Base-by-base conservation (phyloP, 805 yeast species). In the Naumovozyma dairenensis region DNA sequence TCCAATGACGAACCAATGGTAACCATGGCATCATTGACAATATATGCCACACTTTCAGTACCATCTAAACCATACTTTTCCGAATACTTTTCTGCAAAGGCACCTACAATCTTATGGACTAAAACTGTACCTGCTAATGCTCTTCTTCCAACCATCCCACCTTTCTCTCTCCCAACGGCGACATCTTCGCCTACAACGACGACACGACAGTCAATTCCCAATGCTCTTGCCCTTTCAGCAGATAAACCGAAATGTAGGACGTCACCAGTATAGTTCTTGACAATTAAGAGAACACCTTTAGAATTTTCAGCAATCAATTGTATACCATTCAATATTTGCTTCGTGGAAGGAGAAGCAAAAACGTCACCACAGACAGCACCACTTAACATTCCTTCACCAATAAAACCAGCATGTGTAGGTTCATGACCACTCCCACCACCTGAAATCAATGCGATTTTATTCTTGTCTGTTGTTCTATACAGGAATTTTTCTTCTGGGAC, bases 341-440 rank as follows among this genome's bases (percentile, higher is more conserved):
- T 81, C 1, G 95, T 84, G n/a, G 86, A 74, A 3, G 97, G 97
- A 10, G 95, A 84, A 0, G 96, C 96, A 63, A 87, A 87, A n/a
- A 84, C 70, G 34, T 79, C 74, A 24, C 97, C 97, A 34, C 86
- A 75, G 4, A 87, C 94, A 0, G 95, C 96, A 26, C 78, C 93
- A 44, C 82, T 84, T 26, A 87, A 58, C 45, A 80, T 62, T 32
- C 93, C 93, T 10, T 74, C 67, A 9, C 96, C 96, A 16, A 87
- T 86, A 55, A 76, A 87, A 0, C 95, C 96, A 6, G 83, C 87
- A 51, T 89, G 96, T 4, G 86, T 67, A 17, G 96, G 96, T 59
- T 87, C 97, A 53, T 87, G 97, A 31, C 97, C 97, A 10, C 87
- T 76, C 18, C 96, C 96, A 36, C 97, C 97, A 39, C 96, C 96